Evolutionary conservation across 768 basidiomycete species (phyloP).

Genomic region (Gelatoporia subvermispora): DNA sequence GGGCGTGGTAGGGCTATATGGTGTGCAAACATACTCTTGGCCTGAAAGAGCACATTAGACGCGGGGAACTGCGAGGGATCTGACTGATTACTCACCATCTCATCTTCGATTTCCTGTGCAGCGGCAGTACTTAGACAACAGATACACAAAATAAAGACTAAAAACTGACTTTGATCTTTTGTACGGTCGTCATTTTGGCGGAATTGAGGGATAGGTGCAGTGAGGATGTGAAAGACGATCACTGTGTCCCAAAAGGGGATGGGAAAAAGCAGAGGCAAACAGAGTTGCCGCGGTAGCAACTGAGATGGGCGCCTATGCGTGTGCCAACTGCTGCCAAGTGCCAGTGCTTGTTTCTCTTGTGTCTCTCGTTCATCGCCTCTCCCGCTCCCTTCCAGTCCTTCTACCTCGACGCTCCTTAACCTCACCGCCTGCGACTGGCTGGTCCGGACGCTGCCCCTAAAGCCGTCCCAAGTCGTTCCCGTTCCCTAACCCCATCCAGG

Average conservation of each 20-base stretch:
- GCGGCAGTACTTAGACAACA: conserved; percentile 2
- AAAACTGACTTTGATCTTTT: conserved; percentile 74
- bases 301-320: neutral
- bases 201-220: conserved; percentile 8
- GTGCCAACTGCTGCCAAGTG: conserved; percentile 1
- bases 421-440: conserved; percentile 17
- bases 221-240: neutral
- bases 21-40: conserved; percentile 59
- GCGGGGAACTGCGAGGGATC: conserved; percentile 13
- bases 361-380: conserved; percentile 13
- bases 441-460: conserved; percentile 17
- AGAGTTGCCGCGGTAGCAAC: conserved; percentile 5
- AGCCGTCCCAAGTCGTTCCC: conserved; percentile 20
- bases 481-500: conserved; percentile 10
- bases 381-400: conserved; percentile 12
- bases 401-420: conserved; percentile 15
- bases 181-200: conserved; percentile 75
- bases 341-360: too few species aligned
- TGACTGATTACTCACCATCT: conserved; percentile 66
- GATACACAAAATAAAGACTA: neutral
- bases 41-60: conserved; percentile 34
- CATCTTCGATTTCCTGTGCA: conserved; percentile 87
- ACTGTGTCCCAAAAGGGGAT: conserved; percentile 4
- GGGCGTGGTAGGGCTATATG: conserved; percentile 5
- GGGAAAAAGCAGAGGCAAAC: neutral